A percentile compares a stretch with the other conserved stretches of the same genome.
These are phyloP conservation scores for Fraxinus sp. DNA, from an alignment of 305 asterid species.

Conservation along the genomic window DNA sequence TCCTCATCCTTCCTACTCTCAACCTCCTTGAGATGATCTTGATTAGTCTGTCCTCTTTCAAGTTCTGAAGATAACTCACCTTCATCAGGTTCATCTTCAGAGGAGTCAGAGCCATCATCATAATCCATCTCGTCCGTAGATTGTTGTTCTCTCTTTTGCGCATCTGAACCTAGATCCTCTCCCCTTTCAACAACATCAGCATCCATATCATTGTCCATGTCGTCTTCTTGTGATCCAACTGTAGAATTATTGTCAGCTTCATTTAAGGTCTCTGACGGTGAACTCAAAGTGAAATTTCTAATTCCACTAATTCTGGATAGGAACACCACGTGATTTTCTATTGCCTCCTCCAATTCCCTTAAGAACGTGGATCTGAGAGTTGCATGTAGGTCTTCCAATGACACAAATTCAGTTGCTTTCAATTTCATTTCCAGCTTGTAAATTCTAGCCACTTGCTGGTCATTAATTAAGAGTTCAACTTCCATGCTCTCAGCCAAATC, in stretches of 20 bases:
- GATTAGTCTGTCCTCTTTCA: slow-evolving; percentile 21
- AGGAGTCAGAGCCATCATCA: slow-evolving; percentile 44
- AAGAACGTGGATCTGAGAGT: slow-evolving; percentile 51
- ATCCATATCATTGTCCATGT: slow-evolving; percentile 43
- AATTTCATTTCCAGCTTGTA: slow-evolving; percentile 61
- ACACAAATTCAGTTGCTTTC: slow-evolving; percentile 62
- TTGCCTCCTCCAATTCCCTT: slow-evolving; percentile 73
- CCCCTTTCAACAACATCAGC: slow-evolving; percentile 51
- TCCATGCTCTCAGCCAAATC: slow-evolving; percentile 83
- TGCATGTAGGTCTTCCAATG: slow-evolving; percentile 50
- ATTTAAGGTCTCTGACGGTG: slow-evolving; percentile 34
- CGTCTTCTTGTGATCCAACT: slow-evolving; percentile 29
- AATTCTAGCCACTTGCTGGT: slow-evolving; percentile 35
- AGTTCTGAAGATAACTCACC: slow-evolving; percentile 35
- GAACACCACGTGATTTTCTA: slow-evolving; percentile 54
- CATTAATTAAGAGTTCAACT: slow-evolving; percentile 42
- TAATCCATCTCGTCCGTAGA: slow-evolving; percentile 79
- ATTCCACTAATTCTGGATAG: slow-evolving; percentile 62
- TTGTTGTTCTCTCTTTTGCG: slow-evolving; percentile 65
- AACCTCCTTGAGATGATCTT: slow-evolving; percentile 31
- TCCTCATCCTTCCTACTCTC: slow-evolving; percentile 40
- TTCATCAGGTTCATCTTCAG: slow-evolving; percentile 45
- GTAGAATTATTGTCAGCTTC: slow-evolving; percentile 48
- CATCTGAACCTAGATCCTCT: slow-evolving; percentile 74
- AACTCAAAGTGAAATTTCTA: slow-evolving; percentile 35